Percentiles rank a stretch among this genome's conserved stretches.
phyloP scores from a whole-genome alignment of 1,139 yeast genomes.

The Protomyces inouyei region DNA sequence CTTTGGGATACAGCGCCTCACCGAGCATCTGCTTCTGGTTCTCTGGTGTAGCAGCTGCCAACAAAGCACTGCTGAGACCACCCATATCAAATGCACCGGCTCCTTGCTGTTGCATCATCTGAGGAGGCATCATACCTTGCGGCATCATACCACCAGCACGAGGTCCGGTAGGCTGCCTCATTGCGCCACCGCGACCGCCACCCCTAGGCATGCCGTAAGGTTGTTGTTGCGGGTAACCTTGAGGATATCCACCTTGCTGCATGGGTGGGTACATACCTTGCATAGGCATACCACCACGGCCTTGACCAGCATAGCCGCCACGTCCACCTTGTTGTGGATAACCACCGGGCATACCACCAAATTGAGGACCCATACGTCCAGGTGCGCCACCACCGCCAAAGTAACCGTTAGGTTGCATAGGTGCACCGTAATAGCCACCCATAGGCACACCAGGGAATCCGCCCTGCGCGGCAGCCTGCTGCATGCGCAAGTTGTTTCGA shows the following conservation, averaged over 20 bases:
- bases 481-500: constrained; percentile 97
- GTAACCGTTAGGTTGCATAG: constrained; percentile 85
- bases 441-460: constrained; percentile 68
- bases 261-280: constrained; percentile 51
- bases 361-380: constrained; percentile 63
- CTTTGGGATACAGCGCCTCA: constrained; percentile 94
- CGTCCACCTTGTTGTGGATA: constrained; percentile 39
- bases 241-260: constrained; percentile 42
- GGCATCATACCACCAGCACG: constrained; percentile 46
- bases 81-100: constrained; percentile 48
- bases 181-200: constrained; percentile 24
- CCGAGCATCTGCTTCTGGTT: constrained; percentile 97
- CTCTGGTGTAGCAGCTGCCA: constrained; percentile 52
- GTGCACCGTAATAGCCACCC: constrained; percentile 39
- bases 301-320: constrained; percentile 6
- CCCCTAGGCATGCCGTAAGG: constrained; percentile 38
- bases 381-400: constrained; percentile 56
- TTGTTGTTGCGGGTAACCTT: constrained; percentile 23
- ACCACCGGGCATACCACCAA: constrained; percentile 69
- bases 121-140: constrained; percentile 33
- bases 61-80: constrained; percentile 29
- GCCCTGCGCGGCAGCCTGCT: constrained; percentile 68
- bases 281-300: constrained; percentile 19
- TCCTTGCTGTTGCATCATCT: constrained; percentile 56
- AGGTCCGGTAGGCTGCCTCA: constrained; percentile 21